These are phyloP conservation scores for Globisporangium yorkense DNA, from an alignment of 352 stramenopile genomes.

Conservation along the genomic window DNA sequence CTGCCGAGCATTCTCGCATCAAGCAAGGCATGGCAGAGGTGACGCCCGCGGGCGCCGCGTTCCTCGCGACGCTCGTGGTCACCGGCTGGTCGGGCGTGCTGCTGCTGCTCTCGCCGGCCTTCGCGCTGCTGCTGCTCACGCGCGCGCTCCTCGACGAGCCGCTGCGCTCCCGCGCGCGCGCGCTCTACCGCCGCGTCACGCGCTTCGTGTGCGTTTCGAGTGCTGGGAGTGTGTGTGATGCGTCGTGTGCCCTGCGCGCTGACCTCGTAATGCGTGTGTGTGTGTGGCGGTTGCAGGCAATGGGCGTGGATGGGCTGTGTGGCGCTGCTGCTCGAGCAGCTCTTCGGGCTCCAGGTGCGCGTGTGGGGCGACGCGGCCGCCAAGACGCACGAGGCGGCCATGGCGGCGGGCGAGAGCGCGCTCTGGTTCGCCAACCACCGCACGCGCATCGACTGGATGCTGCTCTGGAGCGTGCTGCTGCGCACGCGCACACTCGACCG, in stretches of 20 bases:
- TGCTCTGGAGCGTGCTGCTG: conserved; percentile 67
- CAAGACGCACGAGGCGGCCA: conserved; percentile 38
- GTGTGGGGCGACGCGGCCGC: conserved; percentile 55
- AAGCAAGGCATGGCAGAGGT: conserved; percentile 9
- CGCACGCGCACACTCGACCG: conserved; percentile 41
- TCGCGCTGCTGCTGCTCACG: conserved; percentile 30
- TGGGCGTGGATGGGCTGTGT: conserved; percentile 75
- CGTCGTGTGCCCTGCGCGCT: no score
- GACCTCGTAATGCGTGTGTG: no score
- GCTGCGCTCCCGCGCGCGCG: conserved; percentile 15
- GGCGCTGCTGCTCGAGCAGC: conserved; percentile 53
- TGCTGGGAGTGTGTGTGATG: no score
- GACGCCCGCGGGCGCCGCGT: conserved; percentile 33
- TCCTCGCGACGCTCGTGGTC: conserved; percentile 41
- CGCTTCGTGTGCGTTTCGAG: conserved; percentile 38
- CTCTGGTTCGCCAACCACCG: conserved; percentile 78
- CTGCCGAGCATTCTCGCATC: background rate
- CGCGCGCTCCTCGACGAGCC: conserved; percentile 17
- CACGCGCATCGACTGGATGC: conserved; percentile 84
- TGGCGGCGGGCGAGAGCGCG: conserved; percentile 39
- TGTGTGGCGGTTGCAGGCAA: conserved; percentile 29
- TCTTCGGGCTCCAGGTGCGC: conserved; percentile 52
- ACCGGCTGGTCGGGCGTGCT: conserved; percentile 52
- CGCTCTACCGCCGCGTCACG: conserved; percentile 43
- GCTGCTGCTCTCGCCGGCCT: conserved; percentile 50